A percentile compares a stretch with the other conserved stretches of the same genome.
These are phyloP conservation scores for Colletotrichum sp. DNA, from an alignment of 2,329 filamentous ascomycete genomes.

Conservation along the genomic window DNA sequence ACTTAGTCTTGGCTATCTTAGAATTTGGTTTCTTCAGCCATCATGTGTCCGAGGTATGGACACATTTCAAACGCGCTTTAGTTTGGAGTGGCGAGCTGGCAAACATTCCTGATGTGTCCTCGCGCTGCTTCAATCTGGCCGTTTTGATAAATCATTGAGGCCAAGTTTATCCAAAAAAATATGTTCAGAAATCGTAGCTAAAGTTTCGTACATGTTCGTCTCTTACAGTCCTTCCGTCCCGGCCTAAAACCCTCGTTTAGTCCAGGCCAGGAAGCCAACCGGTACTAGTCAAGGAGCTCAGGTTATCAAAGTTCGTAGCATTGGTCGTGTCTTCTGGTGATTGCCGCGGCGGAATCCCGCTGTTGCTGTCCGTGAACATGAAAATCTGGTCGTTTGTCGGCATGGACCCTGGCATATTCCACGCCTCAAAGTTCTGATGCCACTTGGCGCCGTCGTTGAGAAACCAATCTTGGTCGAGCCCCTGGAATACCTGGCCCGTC, in stretches of 20 bases:
- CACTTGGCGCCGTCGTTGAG: conserved; percentile 61
- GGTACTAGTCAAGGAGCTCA: conserved; percentile 34
- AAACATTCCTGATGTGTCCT: neutral
- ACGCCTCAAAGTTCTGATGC: conserved; percentile 62
- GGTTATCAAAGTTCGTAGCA: conserved; percentile 30
- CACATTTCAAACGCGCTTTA: neutral
- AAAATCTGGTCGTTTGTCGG: conserved; percentile 16
- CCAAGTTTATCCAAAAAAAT: neutral
- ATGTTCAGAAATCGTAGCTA: neutral
- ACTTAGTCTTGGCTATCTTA: neutral
- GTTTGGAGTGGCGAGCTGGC: neutral
- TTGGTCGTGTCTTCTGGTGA: conserved; percentile 2
- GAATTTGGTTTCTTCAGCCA: neutral
- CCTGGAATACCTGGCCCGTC: conserved; percentile 35
- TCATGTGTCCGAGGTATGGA: neutral
- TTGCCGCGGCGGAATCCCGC: neutral
- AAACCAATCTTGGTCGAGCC: conserved; percentile 62
- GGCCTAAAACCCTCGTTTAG: conserved; percentile 19
- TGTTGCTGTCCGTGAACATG: conserved; percentile 14
- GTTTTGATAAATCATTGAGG: neutral
- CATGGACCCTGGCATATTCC: conserved; percentile 40
- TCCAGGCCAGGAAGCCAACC: conserved; percentile 42
- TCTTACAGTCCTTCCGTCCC: neutral
- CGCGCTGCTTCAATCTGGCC: neutral
- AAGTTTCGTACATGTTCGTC: neutral